phyloP scores from a whole-genome alignment of 768 basidiomycete species.

The Termitomyces sp. region DNA sequence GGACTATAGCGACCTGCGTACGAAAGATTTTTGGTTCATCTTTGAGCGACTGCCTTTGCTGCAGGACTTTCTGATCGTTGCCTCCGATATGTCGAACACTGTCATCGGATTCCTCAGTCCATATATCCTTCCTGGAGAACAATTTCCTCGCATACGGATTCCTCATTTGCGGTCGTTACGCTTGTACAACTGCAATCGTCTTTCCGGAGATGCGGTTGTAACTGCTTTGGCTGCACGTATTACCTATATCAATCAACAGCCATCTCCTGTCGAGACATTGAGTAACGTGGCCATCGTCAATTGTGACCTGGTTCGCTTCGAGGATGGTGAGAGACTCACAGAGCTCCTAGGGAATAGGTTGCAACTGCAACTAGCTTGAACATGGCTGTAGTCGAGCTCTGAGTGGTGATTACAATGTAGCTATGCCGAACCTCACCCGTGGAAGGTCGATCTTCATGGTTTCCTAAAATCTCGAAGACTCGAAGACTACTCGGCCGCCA shows the following conservation, averaged over 20 bases:
- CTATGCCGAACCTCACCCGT: not conserved
- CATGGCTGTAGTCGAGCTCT: not conserved
- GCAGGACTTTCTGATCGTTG: constrained; percentile 68
- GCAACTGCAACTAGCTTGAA: constrained; percentile 7
- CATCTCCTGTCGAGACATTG: constrained; percentile 22
- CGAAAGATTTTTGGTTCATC: constrained; percentile 71
- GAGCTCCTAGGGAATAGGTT: constrained; percentile 25
- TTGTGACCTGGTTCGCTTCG: constrained; percentile 31
- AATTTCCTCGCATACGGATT: constrained; percentile 38
- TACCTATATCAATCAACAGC: constrained; percentile 28
- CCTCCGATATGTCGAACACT: constrained; percentile 77
- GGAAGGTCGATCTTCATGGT: too few relatives aligned
- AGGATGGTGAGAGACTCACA: constrained; percentile 26
- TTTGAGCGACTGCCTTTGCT: constrained; percentile 54
- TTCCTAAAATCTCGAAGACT: too few relatives aligned
- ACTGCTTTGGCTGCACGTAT: constrained; percentile 48
- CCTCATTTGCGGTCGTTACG: constrained; percentile 51
- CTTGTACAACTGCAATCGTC: constrained; percentile 58
- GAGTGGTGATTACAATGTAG: not conserved
- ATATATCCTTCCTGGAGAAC: constrained; percentile 12
- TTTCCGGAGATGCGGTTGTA: constrained; percentile 57
- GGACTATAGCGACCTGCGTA: constrained; percentile 82
- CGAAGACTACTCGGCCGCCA: too few relatives aligned
- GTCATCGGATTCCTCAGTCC: constrained; percentile 62
- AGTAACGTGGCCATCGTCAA: constrained; percentile 32